Percentiles rank a stretch among this genome's conserved stretches.
Evolutionary conservation across 1,139 yeast species (phyloP).

Genomic region (Torulaspora pretoriensis): DNA sequence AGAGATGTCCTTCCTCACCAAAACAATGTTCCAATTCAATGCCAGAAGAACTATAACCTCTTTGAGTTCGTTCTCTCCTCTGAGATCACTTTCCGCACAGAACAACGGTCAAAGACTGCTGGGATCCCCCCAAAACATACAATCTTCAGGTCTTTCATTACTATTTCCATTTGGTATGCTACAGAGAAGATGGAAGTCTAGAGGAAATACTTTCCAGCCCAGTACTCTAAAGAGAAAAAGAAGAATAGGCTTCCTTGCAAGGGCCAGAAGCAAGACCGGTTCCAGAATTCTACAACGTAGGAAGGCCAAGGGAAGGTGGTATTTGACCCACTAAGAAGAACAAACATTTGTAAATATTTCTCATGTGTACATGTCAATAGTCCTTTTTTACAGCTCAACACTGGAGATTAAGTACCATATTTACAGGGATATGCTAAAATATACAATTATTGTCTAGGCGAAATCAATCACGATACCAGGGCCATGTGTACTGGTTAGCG

Average conservation of each 20-base stretch:
- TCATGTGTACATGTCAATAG: conserved; percentile 3
- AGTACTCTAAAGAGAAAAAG: conserved; percentile 86
- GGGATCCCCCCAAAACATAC: conserved; percentile 5
- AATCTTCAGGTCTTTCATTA: conserved; percentile 8
- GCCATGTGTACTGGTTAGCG: conserved; percentile 68
- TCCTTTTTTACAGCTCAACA: background rate
- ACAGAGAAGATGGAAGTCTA: conserved; percentile 68
- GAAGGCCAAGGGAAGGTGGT: conserved; percentile 91
- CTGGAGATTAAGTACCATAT: conserved; percentile 2
- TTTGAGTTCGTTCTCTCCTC: conserved; percentile 26
- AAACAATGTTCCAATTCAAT: conserved; percentile 14
- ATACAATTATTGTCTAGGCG: conserved; percentile 19
- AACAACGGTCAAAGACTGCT: conserved; percentile 4
- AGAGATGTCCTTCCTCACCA: conserved; percentile 8
- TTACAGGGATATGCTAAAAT: conserved; percentile 8
- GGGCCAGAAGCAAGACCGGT: conserved; percentile 74
- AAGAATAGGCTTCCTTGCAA: conserved; percentile 85
- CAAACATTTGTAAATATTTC: background rate
- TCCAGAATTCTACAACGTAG: conserved; percentile 75
- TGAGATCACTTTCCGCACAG: conserved; percentile 25
- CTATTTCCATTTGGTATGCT: conserved; percentile 19
- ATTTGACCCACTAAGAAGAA: conserved; percentile 61
- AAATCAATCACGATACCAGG: conserved; percentile 76
- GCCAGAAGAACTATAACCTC: conserved; percentile 19
- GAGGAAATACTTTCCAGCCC: conserved; percentile 96